These are phyloP conservation scores for Myochromella boudieri DNA, from an alignment of 768 basidiomycete genomes.

Conservation along the genomic window DNA sequence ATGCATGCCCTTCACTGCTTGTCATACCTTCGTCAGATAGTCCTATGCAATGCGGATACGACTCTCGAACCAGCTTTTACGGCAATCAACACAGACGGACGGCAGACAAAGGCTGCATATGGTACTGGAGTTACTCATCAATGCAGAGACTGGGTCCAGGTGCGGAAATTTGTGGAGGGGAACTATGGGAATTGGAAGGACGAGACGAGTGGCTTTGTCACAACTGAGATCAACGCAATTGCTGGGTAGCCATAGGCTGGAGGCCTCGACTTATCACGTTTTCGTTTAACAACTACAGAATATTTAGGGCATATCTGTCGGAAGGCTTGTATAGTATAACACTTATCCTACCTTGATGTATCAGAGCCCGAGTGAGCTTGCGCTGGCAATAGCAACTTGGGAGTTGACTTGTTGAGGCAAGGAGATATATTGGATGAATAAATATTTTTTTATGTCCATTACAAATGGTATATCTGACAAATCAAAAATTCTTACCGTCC, in stretches of 20 bases:
- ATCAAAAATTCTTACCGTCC: no score
- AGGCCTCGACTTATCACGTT: no score
- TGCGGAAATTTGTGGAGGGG: conserved; percentile 11
- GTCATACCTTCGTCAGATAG: conserved; percentile 10
- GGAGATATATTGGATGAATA: no score
- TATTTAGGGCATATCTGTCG: no score
- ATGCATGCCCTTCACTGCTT: conserved; percentile 8
- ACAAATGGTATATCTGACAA: no score
- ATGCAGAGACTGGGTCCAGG: conserved; percentile 12
- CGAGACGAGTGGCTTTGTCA: conserved; percentile 3
- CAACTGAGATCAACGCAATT: conserved; percentile 8
- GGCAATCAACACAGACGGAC: conserved; percentile 3
- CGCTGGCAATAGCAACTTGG: no score
- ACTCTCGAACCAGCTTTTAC: conserved; percentile 12
- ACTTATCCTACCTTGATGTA: no score
- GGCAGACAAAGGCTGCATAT: conserved; percentile 7
- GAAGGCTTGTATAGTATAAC: no score
- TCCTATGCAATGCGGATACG: conserved; percentile 11
- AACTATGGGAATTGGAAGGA: conserved; percentile 8
- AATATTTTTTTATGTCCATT: no score
- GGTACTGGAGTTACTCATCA: conserved; percentile 12
- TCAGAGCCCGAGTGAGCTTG: no score
- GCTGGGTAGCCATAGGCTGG: not conserved
- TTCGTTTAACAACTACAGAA: no score
- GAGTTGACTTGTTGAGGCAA: no score